Conservation (phyloP, 805 yeast genomes). For the Ogataea nakhonphanomensis region DNA sequence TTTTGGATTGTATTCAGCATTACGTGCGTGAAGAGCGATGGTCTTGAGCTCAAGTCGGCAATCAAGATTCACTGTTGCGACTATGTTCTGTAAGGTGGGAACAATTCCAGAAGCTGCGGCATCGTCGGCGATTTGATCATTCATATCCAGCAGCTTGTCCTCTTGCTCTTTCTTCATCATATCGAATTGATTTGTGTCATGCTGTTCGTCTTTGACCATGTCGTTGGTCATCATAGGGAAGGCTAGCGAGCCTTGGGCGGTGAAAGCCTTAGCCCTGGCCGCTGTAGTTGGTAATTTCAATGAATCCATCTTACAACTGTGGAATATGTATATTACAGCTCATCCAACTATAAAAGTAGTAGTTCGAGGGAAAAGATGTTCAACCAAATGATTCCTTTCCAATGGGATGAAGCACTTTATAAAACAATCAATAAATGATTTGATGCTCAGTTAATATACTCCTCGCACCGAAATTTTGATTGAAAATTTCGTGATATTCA, state of each 20-base stretch:
- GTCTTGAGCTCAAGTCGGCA: slow-evolving; percentile 95
- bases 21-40: slow-evolving; percentile 96
- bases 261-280: slow-evolving; percentile 70
- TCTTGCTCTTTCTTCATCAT: slow-evolving; percentile 17
- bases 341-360: slow-evolving; percentile 17
- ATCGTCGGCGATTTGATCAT: slow-evolving; percentile 43
- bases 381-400: slow-evolving; percentile 31
- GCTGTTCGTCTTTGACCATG: slow-evolving; percentile 22
- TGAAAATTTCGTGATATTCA: slow-evolving; percentile 3
- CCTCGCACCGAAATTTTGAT: slow-evolving; percentile 7
- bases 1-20: slow-evolving; percentile 97
- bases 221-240: slow-evolving; percentile 50
- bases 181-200: slow-evolving; percentile 24
- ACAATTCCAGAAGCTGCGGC: slow-evolving; percentile 91
- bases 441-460: slow-evolving; percentile 6
- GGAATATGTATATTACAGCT: slow-evolving; percentile 14
- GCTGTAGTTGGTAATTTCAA: slow-evolving; percentile 74
- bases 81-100: slow-evolving; percentile 93
- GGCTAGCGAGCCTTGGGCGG: slow-evolving; percentile 61
- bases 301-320: slow-evolving; percentile 53
- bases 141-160: slow-evolving; percentile 33
- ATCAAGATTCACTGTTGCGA: slow-evolving; percentile 95
- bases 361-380: slow-evolving; percentile 23
- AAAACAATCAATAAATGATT: background rate
- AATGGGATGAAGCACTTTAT: slow-evolving; percentile 8